Conservation (phyloP, 1,139 yeast species). For the Candida sanyaensis region DNA sequence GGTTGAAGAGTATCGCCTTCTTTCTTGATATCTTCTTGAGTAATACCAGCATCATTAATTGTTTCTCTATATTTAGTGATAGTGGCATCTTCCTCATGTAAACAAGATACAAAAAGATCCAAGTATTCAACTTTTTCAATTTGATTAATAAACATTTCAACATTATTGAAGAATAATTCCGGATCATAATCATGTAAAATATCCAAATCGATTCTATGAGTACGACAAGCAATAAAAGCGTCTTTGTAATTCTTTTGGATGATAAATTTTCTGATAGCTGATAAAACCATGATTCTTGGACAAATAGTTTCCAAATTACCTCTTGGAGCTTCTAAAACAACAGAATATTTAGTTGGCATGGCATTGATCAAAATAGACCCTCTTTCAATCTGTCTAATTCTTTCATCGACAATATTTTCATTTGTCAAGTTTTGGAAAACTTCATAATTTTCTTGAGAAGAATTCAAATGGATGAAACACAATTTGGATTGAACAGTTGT, state of each 20-base stretch:
- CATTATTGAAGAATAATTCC: slow-evolving; percentile 58
- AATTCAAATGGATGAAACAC: slow-evolving; percentile 74
- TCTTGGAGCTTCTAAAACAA: slow-evolving; percentile 90
- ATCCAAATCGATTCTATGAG: slow-evolving; percentile 90
- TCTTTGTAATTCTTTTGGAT: slow-evolving; percentile 54
- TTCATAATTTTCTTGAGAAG: slow-evolving; percentile 33
- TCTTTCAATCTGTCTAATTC: slow-evolving; percentile 85
- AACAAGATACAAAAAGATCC: slow-evolving; percentile 83
- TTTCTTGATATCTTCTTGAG: slow-evolving; percentile 12
- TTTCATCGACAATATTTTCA: slow-evolving; percentile 59
- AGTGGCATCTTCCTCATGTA: slow-evolving; percentile 86
- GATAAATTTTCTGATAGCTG: slow-evolving; percentile 77
- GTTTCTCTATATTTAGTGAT: slow-evolving; percentile 84
- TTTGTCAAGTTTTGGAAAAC: slow-evolving; percentile 20
- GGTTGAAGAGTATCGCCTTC: slow-evolving; percentile 14
- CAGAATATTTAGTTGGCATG: slow-evolving; percentile 81
- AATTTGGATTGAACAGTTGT: slow-evolving; percentile 88
- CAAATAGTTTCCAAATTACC: slow-evolving; percentile 94
- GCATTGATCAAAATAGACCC: slow-evolving; percentile 82
- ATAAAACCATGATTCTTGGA: slow-evolving; percentile 89
- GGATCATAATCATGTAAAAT: slow-evolving; percentile 88
- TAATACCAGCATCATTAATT: slow-evolving; percentile 22
- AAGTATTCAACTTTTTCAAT: slow-evolving; percentile 72
- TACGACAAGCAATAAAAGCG: slow-evolving; percentile 83
- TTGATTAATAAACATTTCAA: slow-evolving; percentile 72